Base-by-base conservation (phyloP, 163 green algal species). In the Trebouxia gelatinosa region DNA sequence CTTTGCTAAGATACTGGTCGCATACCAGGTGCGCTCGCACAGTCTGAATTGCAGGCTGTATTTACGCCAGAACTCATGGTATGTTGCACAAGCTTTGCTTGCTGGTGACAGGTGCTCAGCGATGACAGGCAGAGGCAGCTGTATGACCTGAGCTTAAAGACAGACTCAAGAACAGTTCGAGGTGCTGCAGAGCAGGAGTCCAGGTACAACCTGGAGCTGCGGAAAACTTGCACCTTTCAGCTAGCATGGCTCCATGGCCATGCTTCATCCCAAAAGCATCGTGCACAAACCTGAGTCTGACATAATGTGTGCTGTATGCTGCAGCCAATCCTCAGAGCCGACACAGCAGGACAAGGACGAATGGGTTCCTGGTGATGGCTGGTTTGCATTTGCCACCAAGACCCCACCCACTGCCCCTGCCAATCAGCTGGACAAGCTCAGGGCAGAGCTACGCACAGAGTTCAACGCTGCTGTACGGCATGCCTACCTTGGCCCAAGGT, bases 111-210 rank as follows among this genome's bases (percentile, higher is more conserved):
- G 80, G 82, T 87, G 51, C 80, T 87, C 21, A 71, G 23, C 43
- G 67, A 87, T 39, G 29, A 61, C 1, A 78, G 72, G 7, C 31
- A 71, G 28, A 43, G 83, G 6, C 39, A 85, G 80, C 76, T 87
- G 31, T 87, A 87, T 61, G 83, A 87, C 40, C 38, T 87, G 31
- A 85, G 68, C n/a, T 50, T 80, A 0, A 64, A 86, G n/a, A 74
- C 64, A 28, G 48, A 32, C 26, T 66, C 67, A 23, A 46, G 74
- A 23, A 35, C 71, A 28, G 68, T 81, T 57, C 70, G 77, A 1
- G 57, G 29, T 19, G 82, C 82, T 7, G 75, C 82, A 50, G 62
- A 71, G 16, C 6, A 67, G 17, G 48, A 13, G 29, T 35, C 34
- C 31, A 66, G 71, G 71, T 78, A n/a, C 34, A 70, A 26, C 29